Conservation (phyloP, 768 basidiomycete species). For the Tephrocybe rancida region DNA sequence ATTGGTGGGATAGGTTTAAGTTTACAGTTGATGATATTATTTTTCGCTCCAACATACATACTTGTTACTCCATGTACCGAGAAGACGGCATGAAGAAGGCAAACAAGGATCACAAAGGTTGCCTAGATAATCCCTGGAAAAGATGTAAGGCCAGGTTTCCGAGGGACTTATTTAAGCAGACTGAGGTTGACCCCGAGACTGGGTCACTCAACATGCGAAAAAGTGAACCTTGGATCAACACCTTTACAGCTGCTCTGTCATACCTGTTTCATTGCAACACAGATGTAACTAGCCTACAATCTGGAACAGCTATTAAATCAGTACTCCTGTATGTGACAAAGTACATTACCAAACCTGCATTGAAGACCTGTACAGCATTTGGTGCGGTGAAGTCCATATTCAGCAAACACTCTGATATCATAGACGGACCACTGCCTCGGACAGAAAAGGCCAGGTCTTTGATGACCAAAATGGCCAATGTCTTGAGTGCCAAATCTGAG, state of each 20-base stretch:
- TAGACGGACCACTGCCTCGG: conserved; percentile 11
- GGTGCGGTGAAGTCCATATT: conserved; percentile 27
- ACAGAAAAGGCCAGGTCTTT: conserved; percentile 27
- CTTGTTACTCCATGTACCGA: neutral
- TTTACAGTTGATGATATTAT: no score
- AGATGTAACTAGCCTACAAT: conserved; percentile 37
- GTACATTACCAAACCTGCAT: conserved; percentile 41
- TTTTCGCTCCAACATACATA: no score
- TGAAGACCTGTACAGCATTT: conserved; percentile 43
- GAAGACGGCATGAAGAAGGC: no score
- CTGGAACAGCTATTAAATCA: conserved; percentile 41
- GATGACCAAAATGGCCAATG: conserved; percentile 36
- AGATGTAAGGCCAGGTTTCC: conserved; percentile 40
- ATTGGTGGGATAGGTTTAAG: no score
- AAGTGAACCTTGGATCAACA: conserved; percentile 38
- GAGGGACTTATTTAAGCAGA: conserved; percentile 18
- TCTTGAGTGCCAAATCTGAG: conserved; percentile 33
- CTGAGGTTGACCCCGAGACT: conserved; percentile 26
- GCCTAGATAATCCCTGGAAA: conserved; percentile 27
- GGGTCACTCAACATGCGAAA: conserved; percentile 33
- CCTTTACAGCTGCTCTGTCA: conserved; percentile 26
- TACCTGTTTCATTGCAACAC: conserved; percentile 40
- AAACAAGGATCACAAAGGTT: conserved; percentile 13
- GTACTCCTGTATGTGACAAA: conserved; percentile 41
- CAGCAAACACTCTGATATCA: conserved; percentile 9